Base-by-base conservation (phyloP, 805 yeast genomes). In the Metschnikowia reukaufii region DNA sequence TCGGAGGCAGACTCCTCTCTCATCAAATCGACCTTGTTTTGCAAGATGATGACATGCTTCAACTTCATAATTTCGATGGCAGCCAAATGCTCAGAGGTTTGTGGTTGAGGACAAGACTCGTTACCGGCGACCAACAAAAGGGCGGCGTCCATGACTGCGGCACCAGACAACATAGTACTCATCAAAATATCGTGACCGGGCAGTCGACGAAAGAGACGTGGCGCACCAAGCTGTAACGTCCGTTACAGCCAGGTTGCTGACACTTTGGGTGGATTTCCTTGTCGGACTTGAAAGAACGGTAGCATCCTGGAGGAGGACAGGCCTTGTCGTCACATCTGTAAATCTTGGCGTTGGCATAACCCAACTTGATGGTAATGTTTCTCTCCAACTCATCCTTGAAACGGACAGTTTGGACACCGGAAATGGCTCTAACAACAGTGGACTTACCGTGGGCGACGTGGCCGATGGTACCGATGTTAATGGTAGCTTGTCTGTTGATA, bases 121-220 rank as follows among this genome's bases (percentile, higher is more conserved):
- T 94, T 94, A 72, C 98, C 99, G 23, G 99, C 99, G 66, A 94
- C 85, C 56, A 94, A 79, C 64, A 94, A 77, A 52, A 94, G 77
- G 2, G 99, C 99, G 47, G 99, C 99, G 73, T 94, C 99, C 99
- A 94, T 94, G 56, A 94, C 99, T 15, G 99, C 99, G 31, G 99
- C 99, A 67, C 99, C 99, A 39, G 98, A 91, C 82, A 94, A 84
- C 99, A 94, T 94, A 57, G 99, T 94, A 80, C 97, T 90, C 99
- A 94, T 94, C 70, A 94, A 84, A 76, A 94, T 95, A 78, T 94
- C 99, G 87, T 94, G 99, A 70, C 99, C 99, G 99, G 99, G 78
- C 99, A 95, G 78, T 94, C 99, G 52, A 95, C 99, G 63, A 95
- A 95, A 9, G 97, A 89, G 44, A 94, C 99, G 67, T 94, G 99